Base-by-base conservation (phyloP, 2,329 filamentous ascomycete genomes). In the Hypocrella siamensis region DNA sequence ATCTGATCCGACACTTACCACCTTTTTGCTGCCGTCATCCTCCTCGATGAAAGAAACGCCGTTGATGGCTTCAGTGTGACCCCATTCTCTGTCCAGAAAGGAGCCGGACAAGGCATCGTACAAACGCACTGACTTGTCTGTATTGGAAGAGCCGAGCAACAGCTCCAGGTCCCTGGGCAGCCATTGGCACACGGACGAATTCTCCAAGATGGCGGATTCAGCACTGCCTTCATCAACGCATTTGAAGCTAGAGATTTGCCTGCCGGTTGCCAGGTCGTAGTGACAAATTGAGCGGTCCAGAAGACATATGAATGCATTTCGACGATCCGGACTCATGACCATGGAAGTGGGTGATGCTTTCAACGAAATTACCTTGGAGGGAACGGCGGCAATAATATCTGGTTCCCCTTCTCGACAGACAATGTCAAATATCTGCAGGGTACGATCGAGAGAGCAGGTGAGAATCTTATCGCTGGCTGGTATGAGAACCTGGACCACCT, bases 61-160 rank as follows among this genome's bases (percentile, higher is more conserved):
- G 31, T 82, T 93, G 40, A 98, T 84, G 7, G 86, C 80, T 48
- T 94, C 86, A 0, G 86, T 93, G 44, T 98, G 90, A 1, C 90
- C 90, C 72, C 85, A 94, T 56, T 96, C 90, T 26, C 84, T 75
- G 31, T 85, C 80, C 18, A 96, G 58, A 35, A 98, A 77, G 2
- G 62, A 58, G 7, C 88, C 86, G 26, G 72, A 75, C 38, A 79
- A 75, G 19, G 73, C 64, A 42, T 93, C 82, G 46, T 98, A 98
- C 12, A 98, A 61, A 22, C 90, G 69, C 34, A 98, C 78, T 1
- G 90, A 96, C 51, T 96, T 98, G 53, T 98, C 90, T 1, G 83
- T 93, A 43, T 86, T 86, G 7, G 88, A 94, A 9, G 90, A 69
- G n/a, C 84, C 86, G 14, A 90, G 67, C 31, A 98, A 65, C 31